Evolutionary conservation across 441 rosid species (phyloP), one percentile per base, ranked within the genome.

Genomic region (Aleurites moluccanus): DNA sequence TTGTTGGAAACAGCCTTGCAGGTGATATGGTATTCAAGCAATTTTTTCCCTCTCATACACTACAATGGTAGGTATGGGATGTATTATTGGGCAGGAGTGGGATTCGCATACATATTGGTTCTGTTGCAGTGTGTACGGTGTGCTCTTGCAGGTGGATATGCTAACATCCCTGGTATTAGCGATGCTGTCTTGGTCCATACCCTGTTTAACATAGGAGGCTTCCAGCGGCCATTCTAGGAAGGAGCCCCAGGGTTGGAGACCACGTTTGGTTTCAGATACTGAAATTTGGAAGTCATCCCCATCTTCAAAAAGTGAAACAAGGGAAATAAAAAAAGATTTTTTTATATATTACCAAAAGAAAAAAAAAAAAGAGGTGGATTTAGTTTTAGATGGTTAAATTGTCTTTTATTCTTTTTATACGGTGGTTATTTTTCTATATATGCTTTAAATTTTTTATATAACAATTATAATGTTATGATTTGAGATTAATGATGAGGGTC

Each of bases 161-260:
- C 85, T 66, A 82, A 81, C 49, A 66, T 94, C 50, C 95, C 95
- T 18, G 75, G 83, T 57, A 52, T 91, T 10, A 82, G 89, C 9
- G 91, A 86, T 27, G 91, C 97, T 74, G 94, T 95, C 10, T 84
- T 81, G 57, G 77, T 90, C 45, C 97, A 88, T 75, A 88, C 98
- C 0, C 79, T 88, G 63, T 88, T 85, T 14, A 82, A 86, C 65
- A 80, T 83, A 20, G 90, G 98, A 69, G 89, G 93, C 35, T 85
- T 71, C 60, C 87, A 83, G 35, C 79, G 88, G 76, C 92, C 92
- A 18, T 84, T 83, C 78, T 81, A 80, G 76, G 73, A 35, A 63
- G 21, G 23, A 23, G 47, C 27, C 28, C 38, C 18, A 8, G 52
- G 53, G 20, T 27, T 72, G 40, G 49, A 69, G 44, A 35, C 38